Evolutionary conservation across 371 early-diverging fungal species (phyloP), one percentile per base, ranked within the genome.

Genomic region (Mucor indicus): DNA sequence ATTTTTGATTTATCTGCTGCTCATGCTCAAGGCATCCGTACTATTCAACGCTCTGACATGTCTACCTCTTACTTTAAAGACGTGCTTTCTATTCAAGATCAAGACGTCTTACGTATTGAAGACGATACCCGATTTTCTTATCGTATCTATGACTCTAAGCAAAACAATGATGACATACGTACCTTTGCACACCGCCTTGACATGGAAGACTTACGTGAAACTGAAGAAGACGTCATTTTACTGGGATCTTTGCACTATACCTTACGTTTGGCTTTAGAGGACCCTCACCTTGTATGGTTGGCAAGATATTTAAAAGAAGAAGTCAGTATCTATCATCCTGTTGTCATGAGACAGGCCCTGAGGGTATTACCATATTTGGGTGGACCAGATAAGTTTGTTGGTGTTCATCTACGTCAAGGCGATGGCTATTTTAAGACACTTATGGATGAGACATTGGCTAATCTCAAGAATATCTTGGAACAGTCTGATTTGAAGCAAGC

Each of bases 331-430:
- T 33, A 44, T 2, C 68, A 79, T 39, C 73, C 76, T 1, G 42
- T 57, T 7, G 72, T 76, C 2, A 41, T 55, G 7, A 29, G 61
- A 10, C 50, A 62, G 16, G 61, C 67, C 0, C 48, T 66, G 4
- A 38, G 48, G 2, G 47, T 79, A 1, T 40, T 67, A 7, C 31
- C 54, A 0, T n/a, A n/a, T n/a, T n/a, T n/a, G n/a, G 78, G 80
- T 30, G 80, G 76, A 2, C 60, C 56, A 9, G 67, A 58, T 7
- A 42, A 57, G 2, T 80, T 61, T 46, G 58, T 67, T 2, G 69
- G 74, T 39, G 62, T 68, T 7, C 80, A 80, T 36, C 33, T 75
- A 16, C 64, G 80, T n/a, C 60, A 59, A n/a, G 79, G 76, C 2
- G 75, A 74, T 48, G 78, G 78, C 17, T 60, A 60, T 2, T 76